Percentiles rank a stretch among this genome's conserved stretches.
phyloP scores from a whole-genome alignment of 345 rosid genomes.

The Cardiospermum halicacabum region DNA sequence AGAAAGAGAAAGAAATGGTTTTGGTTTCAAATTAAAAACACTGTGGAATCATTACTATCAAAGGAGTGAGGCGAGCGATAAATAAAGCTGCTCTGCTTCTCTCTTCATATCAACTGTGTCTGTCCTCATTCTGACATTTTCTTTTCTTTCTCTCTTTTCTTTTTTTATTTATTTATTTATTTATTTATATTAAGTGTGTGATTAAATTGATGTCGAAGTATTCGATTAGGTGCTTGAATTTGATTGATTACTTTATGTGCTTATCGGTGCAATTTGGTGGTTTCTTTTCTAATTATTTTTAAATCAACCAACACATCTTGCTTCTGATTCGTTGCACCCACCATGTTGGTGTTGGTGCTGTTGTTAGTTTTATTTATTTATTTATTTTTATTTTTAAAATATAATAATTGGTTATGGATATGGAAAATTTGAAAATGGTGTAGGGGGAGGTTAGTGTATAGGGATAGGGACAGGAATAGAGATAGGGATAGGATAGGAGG shows the following conservation, averaged over 20 bases:
- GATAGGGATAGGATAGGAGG: background rate
- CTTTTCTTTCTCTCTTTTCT: constrained; percentile 9
- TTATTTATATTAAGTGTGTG: background rate
- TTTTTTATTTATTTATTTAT: constrained; percentile 7
- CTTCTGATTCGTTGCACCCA: background rate
- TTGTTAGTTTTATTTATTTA: background rate
- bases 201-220: constrained; percentile 8
- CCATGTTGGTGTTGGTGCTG: background rate
- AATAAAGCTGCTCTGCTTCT: constrained; percentile 20
- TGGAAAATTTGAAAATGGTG: too few relatives aligned
- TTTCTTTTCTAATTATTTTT: background rate
- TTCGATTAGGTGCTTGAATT: constrained; percentile 11
- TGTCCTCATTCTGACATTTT: constrained; percentile 15
- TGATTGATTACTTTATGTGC: background rate
- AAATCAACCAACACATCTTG: constrained; percentile 4
- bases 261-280: background rate
- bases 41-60: constrained; percentile 38
- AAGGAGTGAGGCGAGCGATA: constrained; percentile 25
- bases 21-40: constrained; percentile 2
- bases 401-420: too few relatives aligned
- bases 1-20: background rate
- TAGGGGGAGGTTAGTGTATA: too few relatives aligned
- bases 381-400: background rate
- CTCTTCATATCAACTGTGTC: background rate
- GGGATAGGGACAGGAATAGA: too few relatives aligned